phyloP scores from a whole-genome alignment of 2,329 filamentous ascomycete genomes.

The Colletotrichum tropicale region DNA sequence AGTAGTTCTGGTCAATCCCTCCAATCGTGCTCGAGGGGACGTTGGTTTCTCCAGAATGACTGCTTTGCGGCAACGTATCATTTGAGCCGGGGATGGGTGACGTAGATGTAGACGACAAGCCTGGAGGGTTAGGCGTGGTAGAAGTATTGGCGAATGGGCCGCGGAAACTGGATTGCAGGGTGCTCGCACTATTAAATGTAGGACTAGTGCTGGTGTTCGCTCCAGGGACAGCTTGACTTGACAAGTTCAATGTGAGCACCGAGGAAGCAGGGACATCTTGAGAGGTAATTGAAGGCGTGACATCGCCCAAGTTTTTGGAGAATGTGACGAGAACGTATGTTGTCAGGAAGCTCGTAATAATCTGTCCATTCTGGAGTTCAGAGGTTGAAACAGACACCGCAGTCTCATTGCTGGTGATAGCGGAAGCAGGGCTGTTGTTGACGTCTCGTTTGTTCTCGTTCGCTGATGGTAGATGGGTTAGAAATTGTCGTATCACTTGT shows the following conservation, averaged over 20 bases:
- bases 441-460: neutral
- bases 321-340: neutral
- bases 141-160: neutral
- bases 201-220: neutral
- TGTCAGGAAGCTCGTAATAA: neutral
- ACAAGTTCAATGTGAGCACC: neutral
- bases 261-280: neutral
- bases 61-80: neutral
- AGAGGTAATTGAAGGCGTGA: neutral
- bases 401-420: neutral
- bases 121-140: neutral
- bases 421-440: rapidly evolving
- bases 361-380: neutral
- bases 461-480: neutral
- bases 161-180: rapidly evolving
- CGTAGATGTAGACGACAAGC: rapidly evolving
- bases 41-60: neutral
- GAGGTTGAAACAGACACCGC: neutral
- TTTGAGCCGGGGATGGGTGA: rapidly evolving
- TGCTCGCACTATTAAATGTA: rapidly evolving
- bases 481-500: neutral
- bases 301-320: neutral
- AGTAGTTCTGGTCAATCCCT: rapidly evolving
- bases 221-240: neutral
- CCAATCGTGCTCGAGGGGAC: neutral